Conservation (phyloP, 495 filamentous ascomycete species). For the Tuber melanosporum region DNA sequence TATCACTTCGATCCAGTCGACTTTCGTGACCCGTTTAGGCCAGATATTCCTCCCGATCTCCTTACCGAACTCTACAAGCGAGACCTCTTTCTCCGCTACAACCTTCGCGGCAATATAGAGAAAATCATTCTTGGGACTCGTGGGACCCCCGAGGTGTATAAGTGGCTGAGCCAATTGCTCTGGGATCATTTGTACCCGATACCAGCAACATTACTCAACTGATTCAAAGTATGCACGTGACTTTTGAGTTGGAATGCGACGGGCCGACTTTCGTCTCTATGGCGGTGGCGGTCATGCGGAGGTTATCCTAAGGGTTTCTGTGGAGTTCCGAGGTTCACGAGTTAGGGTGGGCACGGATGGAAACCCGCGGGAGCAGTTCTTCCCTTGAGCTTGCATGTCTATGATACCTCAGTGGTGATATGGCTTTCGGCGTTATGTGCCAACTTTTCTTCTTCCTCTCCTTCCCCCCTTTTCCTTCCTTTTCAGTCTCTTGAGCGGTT, state of each 20-base stretch:
- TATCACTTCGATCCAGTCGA: background rate
- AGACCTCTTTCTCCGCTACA: background rate
- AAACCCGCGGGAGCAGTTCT: background rate
- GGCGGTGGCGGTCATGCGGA: background rate
- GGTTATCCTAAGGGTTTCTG: background rate
- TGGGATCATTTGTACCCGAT: constrained; percentile 1
- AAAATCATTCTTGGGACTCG: background rate
- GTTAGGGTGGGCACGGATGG: background rate
- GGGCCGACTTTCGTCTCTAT: background rate
- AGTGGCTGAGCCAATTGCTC: background rate
- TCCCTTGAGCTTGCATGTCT: no score
- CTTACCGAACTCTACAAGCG: background rate
- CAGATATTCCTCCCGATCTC: background rate
- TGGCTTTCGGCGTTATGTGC: no score
- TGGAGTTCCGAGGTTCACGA: background rate
- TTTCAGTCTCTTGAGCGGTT: background rate
- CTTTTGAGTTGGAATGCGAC: background rate
- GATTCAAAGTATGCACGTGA: background rate
- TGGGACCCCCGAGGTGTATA: background rate
- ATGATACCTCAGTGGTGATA: no score
- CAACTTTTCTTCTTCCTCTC: no score
- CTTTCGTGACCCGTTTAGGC: background rate
- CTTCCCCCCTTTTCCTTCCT: no score
- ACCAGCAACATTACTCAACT: background rate
- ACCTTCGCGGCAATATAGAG: background rate